A percentile compares a stretch with the other conserved stretches of the same genome.
Conservation (phyloP, 1,284 basidiomycete species). For the Tilletiaria anomala region DNA sequence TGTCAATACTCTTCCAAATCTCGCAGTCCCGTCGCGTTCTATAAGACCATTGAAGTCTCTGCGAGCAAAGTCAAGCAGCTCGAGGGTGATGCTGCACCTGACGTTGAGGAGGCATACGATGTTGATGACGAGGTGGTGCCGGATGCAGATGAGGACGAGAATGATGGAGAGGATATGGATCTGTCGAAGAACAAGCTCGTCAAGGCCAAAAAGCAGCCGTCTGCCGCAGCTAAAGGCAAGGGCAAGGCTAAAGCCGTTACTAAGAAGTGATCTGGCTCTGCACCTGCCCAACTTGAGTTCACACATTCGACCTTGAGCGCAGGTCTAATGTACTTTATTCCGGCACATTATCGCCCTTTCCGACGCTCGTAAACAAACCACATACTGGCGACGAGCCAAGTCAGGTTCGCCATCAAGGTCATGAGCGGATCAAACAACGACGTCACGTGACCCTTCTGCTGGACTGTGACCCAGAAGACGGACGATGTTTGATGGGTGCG, state of each 20-base stretch:
- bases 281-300: too few relatives aligned
- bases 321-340: too few relatives aligned
- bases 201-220: slow-evolving; percentile 2
- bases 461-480: too few relatives aligned
- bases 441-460: too few relatives aligned
- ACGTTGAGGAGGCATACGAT: slow-evolving; percentile 19
- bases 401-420: too few relatives aligned
- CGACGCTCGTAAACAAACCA: too few relatives aligned
- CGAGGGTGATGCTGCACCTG: slow-evolving; percentile 13
- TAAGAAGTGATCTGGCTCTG: too few relatives aligned
- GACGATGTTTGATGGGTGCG: too few relatives aligned
- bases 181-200: slow-evolving; percentile 2
- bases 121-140: slow-evolving; percentile 2
- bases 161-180: slow-evolving; percentile 2
- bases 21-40: slow-evolving; percentile 19
- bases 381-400: too few relatives aligned
- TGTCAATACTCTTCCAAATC: background rate
- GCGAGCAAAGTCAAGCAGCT: slow-evolving; percentile 9
- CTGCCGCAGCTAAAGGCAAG: slow-evolving; percentile 1
- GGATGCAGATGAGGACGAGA: slow-evolving; percentile 2
- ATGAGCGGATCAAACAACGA: too few relatives aligned
- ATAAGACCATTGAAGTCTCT: slow-evolving; percentile 14
- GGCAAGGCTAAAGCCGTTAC: slow-evolving; percentile 1
- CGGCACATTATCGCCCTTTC: too few relatives aligned
- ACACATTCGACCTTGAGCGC: too few relatives aligned